Evolutionary conservation across 2,329 filamentous ascomycete species (phyloP), one percentile per base, ranked within the genome.

Genomic region (Ophiostoma piceae): DNA sequence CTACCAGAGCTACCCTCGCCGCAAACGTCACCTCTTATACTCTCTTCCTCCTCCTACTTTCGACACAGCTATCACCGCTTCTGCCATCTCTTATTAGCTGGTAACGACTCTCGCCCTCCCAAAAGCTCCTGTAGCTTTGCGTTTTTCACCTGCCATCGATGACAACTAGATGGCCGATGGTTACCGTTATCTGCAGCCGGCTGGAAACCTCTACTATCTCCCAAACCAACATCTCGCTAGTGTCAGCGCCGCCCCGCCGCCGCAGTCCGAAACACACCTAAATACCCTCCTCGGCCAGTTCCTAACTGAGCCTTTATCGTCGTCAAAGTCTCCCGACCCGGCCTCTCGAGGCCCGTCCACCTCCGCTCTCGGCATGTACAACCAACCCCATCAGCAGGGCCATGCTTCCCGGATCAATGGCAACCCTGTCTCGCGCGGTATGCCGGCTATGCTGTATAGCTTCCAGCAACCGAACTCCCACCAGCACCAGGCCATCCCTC

Each of bases 321-420:
- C 75, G 22, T 75, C 76, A 68, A 76, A 77, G 69, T 65, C 62
- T 22, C 62, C 41, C 62, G 74, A 76, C 68, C 75, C 73, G 70
- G 74, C 73, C 75, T 74, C 76, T 64, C 75, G 76, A 67, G 74
- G 71, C 74, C 80, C 75, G 69, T 76, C 76, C 69, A 75, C 43
- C 7, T 65, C 68, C 11, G 29, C 73, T 35, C 76, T 77, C 79
- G 84, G 84, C 78, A 93, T 93, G 90, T 93, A 90, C 83, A 88
- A 87, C 77, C 88, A 91, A 79, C 84, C 84, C 77, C 88, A 86
- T 78, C 88, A 91, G 78, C 88, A 89, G 81, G 87, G 88, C 78
- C 90, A 92, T 78, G 89, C 89, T 82, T 86, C 86, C 80, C 88
- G 91, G 80, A 85, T 92, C 79, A 93, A 92, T 80, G 90, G 89